Base-by-base conservation (phyloP, 192 early-diverging fungal species). In the Allomyces arbusculus region DNA sequence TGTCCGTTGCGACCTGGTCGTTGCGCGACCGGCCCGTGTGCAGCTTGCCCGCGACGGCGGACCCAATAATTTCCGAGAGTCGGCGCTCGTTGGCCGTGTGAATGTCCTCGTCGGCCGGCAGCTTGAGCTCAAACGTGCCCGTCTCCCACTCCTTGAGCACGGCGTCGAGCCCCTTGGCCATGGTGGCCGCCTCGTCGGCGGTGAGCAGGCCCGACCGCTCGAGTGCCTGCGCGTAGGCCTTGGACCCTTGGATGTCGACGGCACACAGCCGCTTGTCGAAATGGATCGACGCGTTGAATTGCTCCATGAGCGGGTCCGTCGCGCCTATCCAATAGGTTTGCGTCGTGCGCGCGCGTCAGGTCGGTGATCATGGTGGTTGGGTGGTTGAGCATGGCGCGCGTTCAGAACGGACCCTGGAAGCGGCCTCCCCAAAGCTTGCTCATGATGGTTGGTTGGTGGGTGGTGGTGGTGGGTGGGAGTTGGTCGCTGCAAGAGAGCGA, bases 71-170 rank as follows among this genome's bases (percentile, higher is more conserved):
- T 76, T 99, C 95, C 26, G 88, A 87, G 40, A 99, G 78, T 33
- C 95, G 80, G 58, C 95, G 85, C 72, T 99, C 95, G 70, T 99
- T 99, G 67, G 95, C 95, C 0, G 94, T 99, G 75, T 99, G 95
- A 73, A 99, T 99, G 77, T 99, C 95, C 73, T 99, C 95, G 75
- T 99, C 95, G 8, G 84, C 84, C 4, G 82, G 73, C 2, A 40
- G 33, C 65, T 79, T 68, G 33, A 91, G 76, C 44, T 69, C 78
- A 76, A 99, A 96, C 3, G 68, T 75, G 62, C 81, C 83, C 24
- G 69, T 55, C 16, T 81, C 77, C 95, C 95, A 99, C 71, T 99
- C 95, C 23, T 72, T 67, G 28, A 77, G 81, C 12, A 99, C 91
- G 33, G 72, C 66, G 43, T 81, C 72, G 10, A 99, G 83, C 1